These are phyloP conservation scores for Salix purpurea DNA, from an alignment of 345 rosid species.

Conservation along the genomic window DNA sequence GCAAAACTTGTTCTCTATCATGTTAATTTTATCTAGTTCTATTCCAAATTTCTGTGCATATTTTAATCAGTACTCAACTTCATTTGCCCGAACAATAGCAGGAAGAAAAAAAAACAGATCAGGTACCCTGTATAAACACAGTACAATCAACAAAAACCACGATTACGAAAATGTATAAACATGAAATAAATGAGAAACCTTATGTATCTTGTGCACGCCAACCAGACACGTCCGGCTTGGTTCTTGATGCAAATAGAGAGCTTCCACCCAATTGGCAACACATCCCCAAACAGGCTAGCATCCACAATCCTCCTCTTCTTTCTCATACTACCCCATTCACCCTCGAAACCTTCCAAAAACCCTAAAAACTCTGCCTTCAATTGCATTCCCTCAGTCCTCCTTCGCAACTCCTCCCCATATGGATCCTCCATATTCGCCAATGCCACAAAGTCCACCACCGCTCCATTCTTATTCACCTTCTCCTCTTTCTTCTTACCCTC, in stretches of 20 bases:
- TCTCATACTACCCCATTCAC: slow-evolving; percentile 61
- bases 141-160: not conserved
- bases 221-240: slow-evolving; percentile 39
- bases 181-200: slow-evolving; percentile 38
- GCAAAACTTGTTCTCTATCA: not conserved
- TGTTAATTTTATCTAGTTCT: not conserved
- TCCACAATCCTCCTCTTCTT: slow-evolving; percentile 61
- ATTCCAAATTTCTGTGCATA: not conserved
- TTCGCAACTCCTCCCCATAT: slow-evolving; percentile 52
- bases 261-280: slow-evolving; percentile 64
- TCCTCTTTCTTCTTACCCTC: not conserved
- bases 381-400: slow-evolving; percentile 44
- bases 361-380: slow-evolving; percentile 44
- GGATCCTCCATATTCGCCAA: slow-evolving; percentile 40
- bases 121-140: not conserved
- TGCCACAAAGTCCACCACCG: slow-evolving; percentile 27
- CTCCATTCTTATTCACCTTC: slow-evolving; percentile 14
- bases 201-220: slow-evolving; percentile 56
- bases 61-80: not conserved
- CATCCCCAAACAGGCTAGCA: slow-evolving; percentile 48
- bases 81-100: not conserved
- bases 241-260: slow-evolving; percentile 55
- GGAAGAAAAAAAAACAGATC: not conserved
- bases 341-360: slow-evolving; percentile 49
- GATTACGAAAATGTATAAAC: not conserved